Conservation (phyloP, 139 green algal species). For the Eudorina sp. region DNA sequence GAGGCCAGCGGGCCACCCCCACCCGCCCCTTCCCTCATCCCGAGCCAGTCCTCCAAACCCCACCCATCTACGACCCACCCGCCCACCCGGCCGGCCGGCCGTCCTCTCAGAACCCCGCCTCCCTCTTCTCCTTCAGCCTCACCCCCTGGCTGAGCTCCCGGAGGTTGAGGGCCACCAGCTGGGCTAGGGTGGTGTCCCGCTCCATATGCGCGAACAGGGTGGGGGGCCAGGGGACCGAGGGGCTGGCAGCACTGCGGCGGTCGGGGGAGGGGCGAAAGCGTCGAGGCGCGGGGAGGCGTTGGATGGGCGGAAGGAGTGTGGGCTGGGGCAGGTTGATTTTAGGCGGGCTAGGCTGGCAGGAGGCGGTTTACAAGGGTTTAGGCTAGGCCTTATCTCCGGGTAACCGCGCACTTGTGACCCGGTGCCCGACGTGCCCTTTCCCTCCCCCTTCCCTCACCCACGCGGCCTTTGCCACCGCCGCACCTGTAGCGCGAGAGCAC, state of each 20-base stretch:
- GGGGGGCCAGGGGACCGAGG: constrained; percentile 60
- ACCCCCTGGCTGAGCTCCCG: constrained; percentile 46
- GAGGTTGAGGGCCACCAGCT: constrained; percentile 56
- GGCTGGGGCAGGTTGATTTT: too few species aligned
- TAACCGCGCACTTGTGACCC: too few species aligned
- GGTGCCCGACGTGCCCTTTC: too few species aligned
- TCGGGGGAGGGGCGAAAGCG: not conserved
- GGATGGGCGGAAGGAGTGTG: too few species aligned
- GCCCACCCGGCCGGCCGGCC: not conserved
- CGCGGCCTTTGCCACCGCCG: not conserved
- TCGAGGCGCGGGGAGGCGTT: too few species aligned
- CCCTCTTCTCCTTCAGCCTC: not conserved
- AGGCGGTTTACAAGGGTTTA: too few species aligned
- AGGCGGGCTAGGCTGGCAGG: too few species aligned
- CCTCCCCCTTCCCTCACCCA: too few species aligned
- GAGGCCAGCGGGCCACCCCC: too few species aligned
- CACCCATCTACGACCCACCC: not conserved
- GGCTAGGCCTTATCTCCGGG: too few species aligned
- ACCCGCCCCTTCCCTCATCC: too few species aligned
- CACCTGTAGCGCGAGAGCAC: not conserved
- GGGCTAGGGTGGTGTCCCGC: constrained; percentile 55
- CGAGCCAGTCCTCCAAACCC: too few species aligned
- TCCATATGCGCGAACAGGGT: constrained; percentile 79
- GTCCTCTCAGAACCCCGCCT: not conserved
- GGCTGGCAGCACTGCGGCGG: not conserved